Conservation (phyloP, 2,329 filamentous ascomycete genomes). For the Clonostachys rosea region DNA sequence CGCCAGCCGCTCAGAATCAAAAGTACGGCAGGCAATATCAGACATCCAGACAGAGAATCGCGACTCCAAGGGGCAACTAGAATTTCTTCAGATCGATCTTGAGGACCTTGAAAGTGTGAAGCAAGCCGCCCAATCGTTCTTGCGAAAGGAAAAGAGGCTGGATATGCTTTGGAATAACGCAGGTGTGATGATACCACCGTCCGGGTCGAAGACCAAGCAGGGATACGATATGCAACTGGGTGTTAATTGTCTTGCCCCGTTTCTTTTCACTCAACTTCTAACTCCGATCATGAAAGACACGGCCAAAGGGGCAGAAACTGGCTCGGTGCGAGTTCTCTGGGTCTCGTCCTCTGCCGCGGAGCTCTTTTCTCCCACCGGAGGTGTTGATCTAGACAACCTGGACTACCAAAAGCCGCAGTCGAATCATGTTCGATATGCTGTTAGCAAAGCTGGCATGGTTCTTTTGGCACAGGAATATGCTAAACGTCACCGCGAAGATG, state of each 20-base stretch:
- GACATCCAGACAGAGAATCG: constrained; percentile 24
- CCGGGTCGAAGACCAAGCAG: constrained; percentile 26
- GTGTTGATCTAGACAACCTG: constrained; percentile 11
- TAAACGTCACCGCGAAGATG: constrained; percentile 19
- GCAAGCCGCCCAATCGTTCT: constrained; percentile 13
- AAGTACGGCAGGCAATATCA: constrained; percentile 33
- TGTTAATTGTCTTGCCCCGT: constrained; percentile 29
- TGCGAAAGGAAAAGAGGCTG: constrained; percentile 14
- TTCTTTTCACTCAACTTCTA: constrained; percentile 28
- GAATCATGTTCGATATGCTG: constrained; percentile 10
- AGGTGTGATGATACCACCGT: constrained; percentile 28
- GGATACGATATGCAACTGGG: constrained; percentile 33
- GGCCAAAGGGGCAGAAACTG: constrained; percentile 14
- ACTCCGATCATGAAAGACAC: constrained; percentile 22
- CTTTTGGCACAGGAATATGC: constrained; percentile 15
- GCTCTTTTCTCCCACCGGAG: constrained; percentile 4
- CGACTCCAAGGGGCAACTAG: constrained; percentile 24
- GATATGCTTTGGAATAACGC: constrained; percentile 35
- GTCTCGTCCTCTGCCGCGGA: constrained; percentile 12
- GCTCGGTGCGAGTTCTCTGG: constrained; percentile 20
- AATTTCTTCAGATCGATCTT: constrained; percentile 35
- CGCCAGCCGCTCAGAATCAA: constrained; percentile 34
- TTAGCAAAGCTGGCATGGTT: constrained; percentile 16
- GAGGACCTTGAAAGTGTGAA: constrained; percentile 21
- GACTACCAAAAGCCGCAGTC: constrained; percentile 9